phyloP scores from a whole-genome alignment of 768 basidiomycete genomes.

The Psilocybe sp. region DNA sequence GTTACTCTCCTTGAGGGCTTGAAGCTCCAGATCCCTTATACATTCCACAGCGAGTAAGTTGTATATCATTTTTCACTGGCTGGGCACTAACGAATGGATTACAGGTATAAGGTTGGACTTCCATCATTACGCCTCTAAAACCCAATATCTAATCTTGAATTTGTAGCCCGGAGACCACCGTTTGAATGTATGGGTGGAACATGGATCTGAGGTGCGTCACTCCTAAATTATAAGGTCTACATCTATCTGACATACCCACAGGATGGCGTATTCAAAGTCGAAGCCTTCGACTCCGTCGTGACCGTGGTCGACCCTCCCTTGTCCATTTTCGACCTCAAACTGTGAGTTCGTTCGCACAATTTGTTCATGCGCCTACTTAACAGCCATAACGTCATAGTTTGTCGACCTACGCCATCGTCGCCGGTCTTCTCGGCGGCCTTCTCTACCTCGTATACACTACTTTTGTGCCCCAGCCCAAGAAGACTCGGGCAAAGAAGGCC shows the following conservation, averaged over 20 bases:
- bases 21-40: conserved; percentile 66
- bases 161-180: conserved; percentile 70
- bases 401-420: conserved; percentile 69
- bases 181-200: conserved; percentile 76
- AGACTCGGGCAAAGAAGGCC: conserved; percentile 45
- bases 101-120: conserved; percentile 59
- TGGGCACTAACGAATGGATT: conserved; percentile 11
- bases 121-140: not conserved
- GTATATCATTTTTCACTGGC: not conserved
- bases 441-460: conserved; percentile 64
- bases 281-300: conserved; percentile 73
- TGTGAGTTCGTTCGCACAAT: conserved; percentile 43
- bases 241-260: conserved; percentile 21
- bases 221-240: not conserved
- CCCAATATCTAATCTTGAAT: not conserved
- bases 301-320: conserved; percentile 77
- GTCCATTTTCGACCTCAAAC: conserved; percentile 76
- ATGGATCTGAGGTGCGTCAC: conserved; percentile 53
- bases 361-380: conserved; percentile 5
- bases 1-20: conserved; percentile 50
- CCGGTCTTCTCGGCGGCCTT: conserved; percentile 58
- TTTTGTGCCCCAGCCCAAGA: conserved; percentile 66
- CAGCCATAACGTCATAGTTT: conserved; percentile 31
- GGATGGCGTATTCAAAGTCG: conserved; percentile 58
- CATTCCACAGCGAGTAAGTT: conserved; percentile 81